Base-by-base conservation (phyloP, 768 basidiomycete species). In the Tephrocybe sp. region DNA sequence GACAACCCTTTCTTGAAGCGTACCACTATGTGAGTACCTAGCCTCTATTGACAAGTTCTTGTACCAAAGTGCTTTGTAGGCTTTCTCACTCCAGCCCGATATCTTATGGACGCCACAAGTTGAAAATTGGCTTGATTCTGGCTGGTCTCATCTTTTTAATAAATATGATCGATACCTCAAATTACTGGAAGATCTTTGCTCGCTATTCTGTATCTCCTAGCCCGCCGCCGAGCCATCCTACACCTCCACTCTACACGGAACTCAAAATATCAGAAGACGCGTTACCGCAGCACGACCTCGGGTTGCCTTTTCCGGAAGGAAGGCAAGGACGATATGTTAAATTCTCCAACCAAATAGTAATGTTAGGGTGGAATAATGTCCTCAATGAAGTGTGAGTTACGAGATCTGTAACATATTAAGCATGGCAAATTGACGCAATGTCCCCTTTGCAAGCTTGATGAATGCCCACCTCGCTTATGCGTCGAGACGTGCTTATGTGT, bases 401-500 rank as follows among this genome's bases (percentile, higher is more conserved):
- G 33, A 15, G 1, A n/a, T n/a, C n/a, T n/a, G n/a, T n/a, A 0
- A 19, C 22, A 16, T 42, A 33, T 11, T 31, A 9, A n/a, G 13
- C 13, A 33, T 5, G 33, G 4, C 8, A 6, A 31, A 11, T 8
- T 36, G 22, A 49, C 37, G 16, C 13, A 15, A 34, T 15, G 6
- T 4, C 21, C 6, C 18, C 3, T 19, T 12, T 16, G 11, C 27
- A 48, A 77, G 77, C 16, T 61, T 81, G 3, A 73, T 81, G 73
- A 74, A 76, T 50, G 66, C 73, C 0, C 68, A 73, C 49, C 68
- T 82, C 13, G 77, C 79, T 0, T 73, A 76, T 54, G 66, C 65
- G 31, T 74, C 78, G 0, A 69, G 72, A n/a, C 71, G 79, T 12
- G 66, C 75, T 5, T 80, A 79, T 43, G 78, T 79, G 0, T 78